These are phyloP conservation scores for Bombardia bombarda DNA, from an alignment of 495 filamentous ascomycete species.

Conservation along the genomic window DNA sequence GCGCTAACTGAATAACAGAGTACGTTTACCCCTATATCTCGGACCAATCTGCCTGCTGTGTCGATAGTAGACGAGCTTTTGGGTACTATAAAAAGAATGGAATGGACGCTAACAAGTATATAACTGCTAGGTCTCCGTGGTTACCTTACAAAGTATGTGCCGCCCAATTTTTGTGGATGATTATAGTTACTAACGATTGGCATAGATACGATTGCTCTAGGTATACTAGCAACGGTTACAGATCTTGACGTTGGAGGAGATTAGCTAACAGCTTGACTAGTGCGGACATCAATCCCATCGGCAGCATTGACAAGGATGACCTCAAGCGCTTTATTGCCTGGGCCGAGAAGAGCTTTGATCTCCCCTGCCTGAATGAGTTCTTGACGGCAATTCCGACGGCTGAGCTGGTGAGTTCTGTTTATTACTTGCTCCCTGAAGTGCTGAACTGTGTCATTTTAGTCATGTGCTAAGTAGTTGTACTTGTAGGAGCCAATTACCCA, in stretches of 20 bases:
- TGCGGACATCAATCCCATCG: constrained; percentile 52
- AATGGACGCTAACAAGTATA: background rate
- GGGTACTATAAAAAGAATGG: too few relatives aligned
- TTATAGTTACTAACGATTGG: too few relatives aligned
- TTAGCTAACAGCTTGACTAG: background rate
- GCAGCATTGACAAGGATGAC: constrained; percentile 63
- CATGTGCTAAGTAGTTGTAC: too few relatives aligned
- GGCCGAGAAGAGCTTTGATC: constrained; percentile 47
- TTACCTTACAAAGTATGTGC: constrained; percentile 48
- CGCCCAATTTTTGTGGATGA: too few relatives aligned
- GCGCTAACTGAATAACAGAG: too few relatives aligned
- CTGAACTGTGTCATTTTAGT: too few relatives aligned
- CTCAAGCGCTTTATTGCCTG: constrained; percentile 70
- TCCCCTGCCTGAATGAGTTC: constrained; percentile 74
- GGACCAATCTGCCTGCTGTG: too few relatives aligned
- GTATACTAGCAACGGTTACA: background rate
- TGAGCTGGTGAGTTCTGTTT: too few relatives aligned
- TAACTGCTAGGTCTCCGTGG: constrained; percentile 39
- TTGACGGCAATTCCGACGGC: constrained; percentile 70
- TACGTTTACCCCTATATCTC: too few relatives aligned
- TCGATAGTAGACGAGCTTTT: too few relatives aligned
- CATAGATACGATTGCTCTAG: constrained; percentile 21
- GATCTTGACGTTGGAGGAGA: too few relatives aligned
- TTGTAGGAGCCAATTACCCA: constrained; percentile 73
- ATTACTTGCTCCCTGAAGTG: too few relatives aligned